Conservation (phyloP, 2,329 filamentous ascomycete species). For the Nigrospora osmanthi region DNA sequence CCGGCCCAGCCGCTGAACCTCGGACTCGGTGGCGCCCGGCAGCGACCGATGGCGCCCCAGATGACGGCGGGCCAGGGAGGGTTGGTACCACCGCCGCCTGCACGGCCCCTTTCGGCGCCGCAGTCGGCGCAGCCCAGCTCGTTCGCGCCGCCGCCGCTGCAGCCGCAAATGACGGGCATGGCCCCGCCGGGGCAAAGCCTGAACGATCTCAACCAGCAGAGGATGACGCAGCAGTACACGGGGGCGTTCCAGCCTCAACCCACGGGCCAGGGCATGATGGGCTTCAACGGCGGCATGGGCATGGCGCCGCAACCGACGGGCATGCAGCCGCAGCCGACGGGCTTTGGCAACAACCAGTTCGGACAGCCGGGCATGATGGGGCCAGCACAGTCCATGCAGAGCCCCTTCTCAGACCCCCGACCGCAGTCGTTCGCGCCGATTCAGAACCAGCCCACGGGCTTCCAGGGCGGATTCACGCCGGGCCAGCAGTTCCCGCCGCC, state of each 20-base stretch:
- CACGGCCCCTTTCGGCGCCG: constrained; percentile 79
- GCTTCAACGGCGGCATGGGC: constrained; percentile 26
- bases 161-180: constrained; percentile 79
- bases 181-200: constrained; percentile 71
- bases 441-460: constrained; percentile 60
- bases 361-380: constrained; percentile 33
- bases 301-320: constrained; percentile 28
- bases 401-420: constrained; percentile 31
- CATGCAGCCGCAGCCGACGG: constrained; percentile 26
- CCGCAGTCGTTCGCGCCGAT: constrained; percentile 36
- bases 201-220: constrained; percentile 61
- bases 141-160: constrained; percentile 67
- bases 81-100: constrained; percentile 69
- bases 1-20: constrained; percentile 34
- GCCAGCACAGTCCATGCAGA: constrained; percentile 29
- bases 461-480: constrained; percentile 30
- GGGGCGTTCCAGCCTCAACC: constrained; percentile 29
- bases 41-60: constrained; percentile 65
- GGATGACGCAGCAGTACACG: constrained; percentile 53
- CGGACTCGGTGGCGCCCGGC: constrained; percentile 41
- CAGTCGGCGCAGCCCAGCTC: constrained; percentile 68
- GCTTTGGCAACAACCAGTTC: constrained; percentile 31
- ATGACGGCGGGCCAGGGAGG: constrained; percentile 49
- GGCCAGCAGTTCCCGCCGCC: constrained; percentile 37
- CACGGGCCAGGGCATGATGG: constrained; percentile 27